Evolutionary conservation across 169 alveolate species (phyloP), one percentile per base, ranked within the genome.

Genomic region (Fabrea salina): DNA sequence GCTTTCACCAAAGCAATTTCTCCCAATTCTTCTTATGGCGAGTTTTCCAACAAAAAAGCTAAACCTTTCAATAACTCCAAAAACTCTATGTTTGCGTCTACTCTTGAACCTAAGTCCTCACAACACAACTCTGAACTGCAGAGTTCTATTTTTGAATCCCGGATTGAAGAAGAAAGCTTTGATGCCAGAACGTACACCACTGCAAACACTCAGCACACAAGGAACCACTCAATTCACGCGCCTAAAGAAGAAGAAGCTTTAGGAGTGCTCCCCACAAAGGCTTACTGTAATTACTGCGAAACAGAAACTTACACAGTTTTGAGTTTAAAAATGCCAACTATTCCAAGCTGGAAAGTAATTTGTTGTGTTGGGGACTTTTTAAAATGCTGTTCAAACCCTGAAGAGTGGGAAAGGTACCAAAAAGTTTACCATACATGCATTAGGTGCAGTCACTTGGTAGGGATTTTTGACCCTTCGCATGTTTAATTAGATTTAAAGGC

Each of bases 11-110:
- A 64, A 22, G 19, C 59, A 51, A 5, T 51, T 6, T 51, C 59
- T 51, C 59, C 59, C 5, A 33, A 5, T 22, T n/a, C 27, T 25
- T 8, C 41, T 16, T 39, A 56, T 64, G 75, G 41, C n/a, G 75
- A 64, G 41, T 19, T 1, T 2, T 64, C 32, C 16, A 64, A 25
- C n/a, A 22, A 33, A 3, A 40, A 40, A 32, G 16, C 16, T 19
- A 58, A 58, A 58, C 27, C 35, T 22, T 22, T 33, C 19, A 51
- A 51, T 51, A 22, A 22, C 19, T 51, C 59, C 1, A 64, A 64
- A 64, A 64, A 64, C n/a, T 64, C 75, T 16, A 37, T 64, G 27
- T 64, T 64, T 40, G 75, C 75, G 3, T 64, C 75, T 16, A 64
- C 75, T 32, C 22, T 33, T 64, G 75, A 64, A 19, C 75, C 32